Percentiles rank a stretch among this genome's conserved stretches.
phyloP scores from a whole-genome alignment of 768 basidiomycete genomes.

The Podaxis sp. region DNA sequence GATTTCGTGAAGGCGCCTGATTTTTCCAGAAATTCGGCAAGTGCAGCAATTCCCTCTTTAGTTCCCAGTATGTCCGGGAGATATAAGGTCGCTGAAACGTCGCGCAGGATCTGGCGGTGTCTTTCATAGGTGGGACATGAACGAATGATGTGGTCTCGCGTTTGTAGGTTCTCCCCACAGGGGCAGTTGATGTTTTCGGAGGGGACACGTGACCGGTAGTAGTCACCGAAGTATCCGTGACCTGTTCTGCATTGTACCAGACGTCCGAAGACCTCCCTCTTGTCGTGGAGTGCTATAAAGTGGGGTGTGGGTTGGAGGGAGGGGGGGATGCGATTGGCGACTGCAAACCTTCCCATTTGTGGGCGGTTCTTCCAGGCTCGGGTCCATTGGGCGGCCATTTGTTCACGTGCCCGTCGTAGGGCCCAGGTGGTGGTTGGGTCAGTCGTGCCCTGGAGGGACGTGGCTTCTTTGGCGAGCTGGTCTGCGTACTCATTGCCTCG shows the following conservation, averaged over 20 bases:
- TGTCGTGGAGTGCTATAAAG: not conserved
- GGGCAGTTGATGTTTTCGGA: slow-evolving; percentile 23
- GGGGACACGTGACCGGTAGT: slow-evolving; percentile 16
- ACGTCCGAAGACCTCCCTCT: slow-evolving; percentile 16
- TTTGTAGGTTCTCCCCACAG: slow-evolving; percentile 24
- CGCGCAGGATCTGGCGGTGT: slow-evolving; percentile 18
- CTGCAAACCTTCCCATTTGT: not conserved
- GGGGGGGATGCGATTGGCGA: not conserved
- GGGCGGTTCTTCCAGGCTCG: not conserved
- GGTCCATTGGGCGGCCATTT: not conserved
- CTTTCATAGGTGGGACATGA: slow-evolving; percentile 22
- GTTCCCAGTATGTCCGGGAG: slow-evolving; percentile 24
- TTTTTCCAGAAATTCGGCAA: slow-evolving; percentile 19
- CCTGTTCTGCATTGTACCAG: slow-evolving; percentile 25
- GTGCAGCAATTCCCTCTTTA: slow-evolving; percentile 21
- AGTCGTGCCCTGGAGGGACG: not conserved
- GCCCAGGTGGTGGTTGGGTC: not conserved
- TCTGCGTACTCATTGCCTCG: slow-evolving; percentile 23
- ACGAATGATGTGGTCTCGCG: slow-evolving; percentile 24
- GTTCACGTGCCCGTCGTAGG: not conserved
- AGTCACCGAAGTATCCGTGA: slow-evolving; percentile 25
- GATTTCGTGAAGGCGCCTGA: slow-evolving; percentile 21
- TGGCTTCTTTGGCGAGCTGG: not conserved
- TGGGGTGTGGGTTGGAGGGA: not conserved
- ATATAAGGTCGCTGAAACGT: slow-evolving; percentile 7